Evolutionary conservation across 768 basidiomycete genomes (phyloP).

Genomic region (Crepidotus variabilis): DNA sequence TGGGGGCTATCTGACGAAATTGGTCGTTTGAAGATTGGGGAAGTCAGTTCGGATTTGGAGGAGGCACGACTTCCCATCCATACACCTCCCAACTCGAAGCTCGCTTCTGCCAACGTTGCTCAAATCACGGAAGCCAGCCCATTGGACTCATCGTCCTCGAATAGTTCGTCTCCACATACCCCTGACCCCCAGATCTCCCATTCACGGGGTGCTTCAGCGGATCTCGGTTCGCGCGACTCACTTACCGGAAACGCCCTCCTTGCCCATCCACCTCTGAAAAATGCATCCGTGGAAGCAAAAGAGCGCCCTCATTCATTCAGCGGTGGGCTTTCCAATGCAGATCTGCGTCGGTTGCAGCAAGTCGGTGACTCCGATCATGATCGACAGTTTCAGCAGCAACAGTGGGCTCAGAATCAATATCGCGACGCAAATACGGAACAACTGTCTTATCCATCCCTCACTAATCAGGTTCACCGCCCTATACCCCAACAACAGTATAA

Average conservation of each 20-base stretch:
- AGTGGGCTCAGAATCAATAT: conserved; percentile 49
- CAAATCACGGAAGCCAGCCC: conserved; percentile 67
- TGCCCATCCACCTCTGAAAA: conserved; percentile 52
- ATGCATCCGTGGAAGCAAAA: conserved; percentile 52
- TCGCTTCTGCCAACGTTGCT: conserved; percentile 44
- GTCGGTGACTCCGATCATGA: conserved; percentile 47
- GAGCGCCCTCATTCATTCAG: conserved; percentile 82
- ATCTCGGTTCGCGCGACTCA: conserved; percentile 65
- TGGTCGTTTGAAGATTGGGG: conserved; percentile 65
- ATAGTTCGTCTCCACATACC: conserved; percentile 68
- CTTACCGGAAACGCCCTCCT: conserved; percentile 55
- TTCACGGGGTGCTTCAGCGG: conserved; percentile 81
- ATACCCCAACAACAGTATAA: conserved; percentile 49
- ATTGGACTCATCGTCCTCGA: conserved; percentile 70
- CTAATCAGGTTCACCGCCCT: conserved; percentile 50
- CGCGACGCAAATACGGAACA: conserved; percentile 40
- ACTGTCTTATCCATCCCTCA: conserved; percentile 66
- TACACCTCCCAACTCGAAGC: conserved; percentile 67
- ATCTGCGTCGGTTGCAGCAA: conserved; percentile 73
- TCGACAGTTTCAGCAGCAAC: conserved; percentile 35
- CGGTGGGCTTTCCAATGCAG: conserved; percentile 70
- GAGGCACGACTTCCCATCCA: conserved; percentile 51
- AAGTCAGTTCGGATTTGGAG: conserved; percentile 47
- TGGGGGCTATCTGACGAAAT: conserved; percentile 78
- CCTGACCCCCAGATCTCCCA: conserved; percentile 72